Percentiles rank a stretch among this genome's conserved stretches.
phyloP scores from a whole-genome alignment of 2,329 filamentous ascomycete genomes.

The Scedosporium boydii region DNA sequence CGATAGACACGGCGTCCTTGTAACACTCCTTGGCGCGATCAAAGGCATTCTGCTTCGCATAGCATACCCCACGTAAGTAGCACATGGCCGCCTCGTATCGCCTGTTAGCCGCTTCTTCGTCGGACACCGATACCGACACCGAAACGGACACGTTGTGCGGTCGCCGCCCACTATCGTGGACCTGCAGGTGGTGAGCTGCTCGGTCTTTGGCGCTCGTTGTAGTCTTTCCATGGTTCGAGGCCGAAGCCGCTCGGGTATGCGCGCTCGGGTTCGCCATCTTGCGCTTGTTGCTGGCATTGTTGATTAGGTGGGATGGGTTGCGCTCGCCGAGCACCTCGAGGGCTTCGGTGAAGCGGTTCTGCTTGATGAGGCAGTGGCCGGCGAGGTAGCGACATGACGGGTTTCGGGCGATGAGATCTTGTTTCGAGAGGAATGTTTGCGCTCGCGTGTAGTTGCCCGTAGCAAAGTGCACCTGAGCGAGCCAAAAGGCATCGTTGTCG shows the following conservation, averaged over 20 bases:
- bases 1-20: slow-evolving; percentile 92
- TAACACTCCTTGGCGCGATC: slow-evolving; percentile 97
- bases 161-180: background rate
- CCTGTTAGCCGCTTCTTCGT: slow-evolving; percentile 64
- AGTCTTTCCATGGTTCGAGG: background rate
- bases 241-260: slow-evolving; percentile 42
- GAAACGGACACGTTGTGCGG: too few species aligned
- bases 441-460: slow-evolving; percentile 92
- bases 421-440: slow-evolving; percentile 72
- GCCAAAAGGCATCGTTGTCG: slow-evolving; percentile 91
- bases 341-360: slow-evolving; percentile 82
- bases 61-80: slow-evolving; percentile 86
- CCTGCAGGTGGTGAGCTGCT: background rate
- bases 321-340: slow-evolving; percentile 79
- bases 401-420: slow-evolving; percentile 72
- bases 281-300: slow-evolving; percentile 51
- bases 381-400: slow-evolving; percentile 87
- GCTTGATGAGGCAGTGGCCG: slow-evolving; percentile 89
- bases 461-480: slow-evolving; percentile 95
- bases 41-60: slow-evolving; percentile 93
- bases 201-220: background rate
- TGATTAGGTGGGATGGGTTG: slow-evolving; percentile 83
- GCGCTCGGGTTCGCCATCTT: slow-evolving; percentile 34
- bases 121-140: slow-evolving; percentile 27
- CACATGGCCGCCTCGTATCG: slow-evolving; percentile 97